These are phyloP conservation scores for Penicillium glabrum DNA, from an alignment of 2,329 filamentous ascomycete species.

Conservation along the genomic window DNA sequence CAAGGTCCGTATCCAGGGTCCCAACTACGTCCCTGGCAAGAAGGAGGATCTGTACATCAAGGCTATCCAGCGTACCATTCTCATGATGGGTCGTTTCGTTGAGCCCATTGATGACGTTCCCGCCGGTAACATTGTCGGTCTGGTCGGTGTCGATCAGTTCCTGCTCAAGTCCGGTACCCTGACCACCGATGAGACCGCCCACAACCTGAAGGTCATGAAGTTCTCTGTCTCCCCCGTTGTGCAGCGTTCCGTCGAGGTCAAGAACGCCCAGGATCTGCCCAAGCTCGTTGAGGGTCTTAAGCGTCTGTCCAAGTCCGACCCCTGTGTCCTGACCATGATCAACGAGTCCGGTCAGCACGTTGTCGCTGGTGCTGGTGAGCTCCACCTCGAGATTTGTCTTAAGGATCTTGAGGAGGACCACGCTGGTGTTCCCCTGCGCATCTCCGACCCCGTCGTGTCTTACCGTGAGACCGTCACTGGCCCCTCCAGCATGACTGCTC, in stretches of 20 bases:
- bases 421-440: conserved; percentile 94
- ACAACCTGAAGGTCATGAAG: conserved; percentile 99
- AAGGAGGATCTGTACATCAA: conserved; percentile 99
- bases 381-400: conserved; percentile 99
- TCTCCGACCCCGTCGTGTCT: conserved; percentile 96
- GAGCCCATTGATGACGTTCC: conserved; percentile 99
- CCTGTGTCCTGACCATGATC: conserved; percentile 91
- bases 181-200: conserved; percentile 92
- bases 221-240: conserved; percentile 99
- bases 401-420: conserved; percentile 99
- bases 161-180: conserved; percentile 99
- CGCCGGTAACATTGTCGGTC: conserved; percentile 98
- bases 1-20: conserved; percentile 99
- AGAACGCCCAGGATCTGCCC: conserved; percentile 99
- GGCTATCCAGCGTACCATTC: conserved; percentile 98
- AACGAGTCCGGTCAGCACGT: conserved; percentile 96
- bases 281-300: conserved; percentile 99
- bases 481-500: conserved; percentile 88
- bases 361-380: conserved; percentile 97
- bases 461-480: conserved; percentile 93
- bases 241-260: conserved; percentile 97
- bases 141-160: conserved; percentile 99
- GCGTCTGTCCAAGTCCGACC: conserved; percentile 99
- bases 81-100: conserved; percentile 99
- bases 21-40: conserved; percentile 96